phyloP scores from a whole-genome alignment of 1,284 basidiomycete species.

The Lentinula novae-zelandiae region DNA sequence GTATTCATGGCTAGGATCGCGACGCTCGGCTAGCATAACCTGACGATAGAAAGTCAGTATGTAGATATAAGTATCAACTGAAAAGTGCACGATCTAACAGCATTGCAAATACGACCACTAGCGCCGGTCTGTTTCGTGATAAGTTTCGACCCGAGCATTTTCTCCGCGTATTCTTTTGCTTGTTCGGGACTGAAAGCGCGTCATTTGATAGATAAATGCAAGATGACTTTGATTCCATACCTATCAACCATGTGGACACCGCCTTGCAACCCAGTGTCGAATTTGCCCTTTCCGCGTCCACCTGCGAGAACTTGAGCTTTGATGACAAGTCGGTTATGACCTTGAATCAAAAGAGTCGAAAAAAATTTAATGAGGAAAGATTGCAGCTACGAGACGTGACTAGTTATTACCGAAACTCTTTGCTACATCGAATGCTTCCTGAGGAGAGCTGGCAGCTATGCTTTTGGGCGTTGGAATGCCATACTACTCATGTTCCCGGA shows the following conservation, averaged over 20 bases:
- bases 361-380: background rate
- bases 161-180: conserved; percentile 81
- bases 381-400: background rate
- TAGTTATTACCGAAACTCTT: conserved; percentile 70
- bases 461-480: conserved; percentile 96
- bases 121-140: conserved; percentile 99
- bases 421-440: conserved; percentile 90
- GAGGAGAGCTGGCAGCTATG: conserved; percentile 80
- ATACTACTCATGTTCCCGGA: conserved; percentile 54
- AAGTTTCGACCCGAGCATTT: conserved; percentile 95
- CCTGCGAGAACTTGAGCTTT: conserved; percentile 99
- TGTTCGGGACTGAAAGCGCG: conserved; percentile 69
- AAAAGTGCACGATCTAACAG: conserved; percentile 48
- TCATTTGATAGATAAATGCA: background rate
- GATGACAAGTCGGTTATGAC: conserved; percentile 78
- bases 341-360: conserved; percentile 31
- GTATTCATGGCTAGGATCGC: conserved; percentile 95
- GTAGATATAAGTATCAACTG: conserved; percentile 13
- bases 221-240: conserved; percentile 22
- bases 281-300: conserved; percentile 97
- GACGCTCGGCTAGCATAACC: conserved; percentile 98
- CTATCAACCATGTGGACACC: conserved; percentile 95
- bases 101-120: conserved; percentile 90
- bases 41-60: conserved; percentile 26
- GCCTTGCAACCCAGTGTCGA: conserved; percentile 94